Evolutionary conservation across 2,329 filamentous ascomycete genomes (phyloP), one percentile per base, ranked within the genome.

Genomic region (Aplosporella prunicola): DNA sequence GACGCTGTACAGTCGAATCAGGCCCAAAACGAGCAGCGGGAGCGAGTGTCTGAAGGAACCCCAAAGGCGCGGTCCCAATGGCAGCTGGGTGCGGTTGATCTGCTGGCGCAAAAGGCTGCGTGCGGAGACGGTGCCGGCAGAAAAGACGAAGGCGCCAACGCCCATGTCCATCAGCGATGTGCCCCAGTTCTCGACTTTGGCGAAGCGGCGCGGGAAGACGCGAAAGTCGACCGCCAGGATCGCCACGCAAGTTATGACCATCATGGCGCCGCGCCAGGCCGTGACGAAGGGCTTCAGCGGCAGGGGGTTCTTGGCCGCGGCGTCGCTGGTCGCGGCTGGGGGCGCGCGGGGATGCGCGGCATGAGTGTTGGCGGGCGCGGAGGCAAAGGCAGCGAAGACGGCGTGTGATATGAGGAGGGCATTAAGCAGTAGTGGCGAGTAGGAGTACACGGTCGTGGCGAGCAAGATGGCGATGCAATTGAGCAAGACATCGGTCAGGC

Each of bases 151-250:
- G 9, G 88, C 94, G 18, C 91, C 91, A 32, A 98, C 91, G 32
- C 91, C 91, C 51, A 96, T 71, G 57, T 98, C 91, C 91, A 98
- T 98, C 44, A 98, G 66, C n/a, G 89, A 96, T 1, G 89, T 95
- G 38, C 91, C 91, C 86, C 91, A 98, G n/a, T 85, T 95, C 62
- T 98, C 91, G 2, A 93, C 91, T 66, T 98, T 98, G 40, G 87
- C 91, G 57, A 96, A 96, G 20, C 91, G 80, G 18, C 91, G 77
- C 2, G 91, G 91, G 52, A 98, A 98, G 42, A 95, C 70, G 13
- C 72, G 78, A 57, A 98, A 98, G 61, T 98, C 91, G 35, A 98
- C 91, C 11, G 91, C 91, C n/a, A 98, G 72, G 48, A 98, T 96
- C 35, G 86, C 84, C 30, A 91, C 64, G 53, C 85, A 93, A 6